These are phyloP conservation scores for Coccomyxa sp. DNA, from an alignment of 139 green algal species.

Conservation along the genomic window DNA sequence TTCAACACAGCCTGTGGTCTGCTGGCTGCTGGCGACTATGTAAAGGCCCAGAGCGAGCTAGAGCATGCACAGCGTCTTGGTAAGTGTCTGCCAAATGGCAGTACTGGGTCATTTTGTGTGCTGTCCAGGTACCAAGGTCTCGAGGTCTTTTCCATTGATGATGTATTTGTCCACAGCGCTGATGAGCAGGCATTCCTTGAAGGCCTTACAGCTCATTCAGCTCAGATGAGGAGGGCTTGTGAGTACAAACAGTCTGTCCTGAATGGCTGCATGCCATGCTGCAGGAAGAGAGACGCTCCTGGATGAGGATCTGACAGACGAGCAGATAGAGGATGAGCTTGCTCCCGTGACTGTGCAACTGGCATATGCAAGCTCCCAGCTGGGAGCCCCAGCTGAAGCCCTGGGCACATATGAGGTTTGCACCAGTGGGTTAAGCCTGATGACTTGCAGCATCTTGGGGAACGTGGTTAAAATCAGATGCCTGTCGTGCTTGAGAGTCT, in stretches of 20 bases:
- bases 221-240: neutral
- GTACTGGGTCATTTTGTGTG: neutral
- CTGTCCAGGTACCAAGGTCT: neutral
- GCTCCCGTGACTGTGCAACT: conserved; percentile 76
- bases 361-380: conserved; percentile 59
- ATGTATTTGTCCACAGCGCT: neutral
- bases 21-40: conserved; percentile 44
- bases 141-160: no score
- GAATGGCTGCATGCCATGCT: neutral
- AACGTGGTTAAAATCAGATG: neutral
- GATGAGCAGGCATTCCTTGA: neutral
- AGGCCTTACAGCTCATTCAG: neutral
- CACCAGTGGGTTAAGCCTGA: neutral
- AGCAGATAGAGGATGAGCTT: conserved; percentile 85
- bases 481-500: neutral
- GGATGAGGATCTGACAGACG: conserved; percentile 78
- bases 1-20: conserved; percentile 81
- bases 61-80: conserved; percentile 62
- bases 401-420: conserved; percentile 20
- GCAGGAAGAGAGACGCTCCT: conserved; percentile 80
- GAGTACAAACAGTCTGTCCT: neutral
- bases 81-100: conserved; percentile 18
- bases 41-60: conserved; percentile 68
- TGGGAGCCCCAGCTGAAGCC: conserved; percentile 40
- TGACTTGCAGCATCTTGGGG: neutral